These are phyloP conservation scores for Colletotrichum musicola DNA, from an alignment of 2,329 filamentous ascomycete species.

Conservation along the genomic window DNA sequence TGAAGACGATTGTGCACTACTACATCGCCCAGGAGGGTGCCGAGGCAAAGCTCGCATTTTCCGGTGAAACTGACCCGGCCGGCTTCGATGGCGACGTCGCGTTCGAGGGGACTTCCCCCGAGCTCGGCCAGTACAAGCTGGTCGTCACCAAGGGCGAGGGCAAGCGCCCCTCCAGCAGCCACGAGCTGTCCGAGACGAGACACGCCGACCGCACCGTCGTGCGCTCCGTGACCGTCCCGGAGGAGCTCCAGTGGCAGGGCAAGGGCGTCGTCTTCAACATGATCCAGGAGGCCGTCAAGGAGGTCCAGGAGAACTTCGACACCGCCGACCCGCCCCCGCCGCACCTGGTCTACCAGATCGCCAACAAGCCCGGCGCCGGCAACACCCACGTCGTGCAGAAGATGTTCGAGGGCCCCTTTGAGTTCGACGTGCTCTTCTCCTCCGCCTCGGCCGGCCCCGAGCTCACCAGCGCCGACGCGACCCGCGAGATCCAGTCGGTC, in stretches of 20 bases:
- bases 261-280: constrained; percentile 74
- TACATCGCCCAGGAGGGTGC: constrained; percentile 85
- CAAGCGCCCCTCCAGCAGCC: constrained; percentile 71
- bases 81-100: constrained; percentile 73
- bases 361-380: constrained; percentile 75
- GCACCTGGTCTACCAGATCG: constrained; percentile 85
- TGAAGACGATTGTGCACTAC: constrained; percentile 84
- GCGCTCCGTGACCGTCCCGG: constrained; percentile 74
- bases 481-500: constrained; percentile 74
- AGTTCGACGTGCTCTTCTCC: constrained; percentile 88
- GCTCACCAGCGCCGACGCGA: constrained; percentile 72
- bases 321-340: constrained; percentile 80
- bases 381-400: constrained; percentile 94
- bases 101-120: constrained; percentile 76
- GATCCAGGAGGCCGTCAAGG: constrained; percentile 63
- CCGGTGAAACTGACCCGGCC: constrained; percentile 60
- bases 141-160: constrained; percentile 79
- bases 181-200: constrained; percentile 76
- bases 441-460: constrained; percentile 69
- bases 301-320: constrained; percentile 62
- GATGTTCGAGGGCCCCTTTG: constrained; percentile 88
- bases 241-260: constrained; percentile 84
- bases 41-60: constrained; percentile 72
- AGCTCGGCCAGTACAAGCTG: constrained; percentile 84
- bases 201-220: constrained; percentile 83